Evolutionary conservation across 1,284 basidiomycete species (phyloP), one percentile per base, ranked within the genome.

Genomic region (Waitea zeae): DNA sequence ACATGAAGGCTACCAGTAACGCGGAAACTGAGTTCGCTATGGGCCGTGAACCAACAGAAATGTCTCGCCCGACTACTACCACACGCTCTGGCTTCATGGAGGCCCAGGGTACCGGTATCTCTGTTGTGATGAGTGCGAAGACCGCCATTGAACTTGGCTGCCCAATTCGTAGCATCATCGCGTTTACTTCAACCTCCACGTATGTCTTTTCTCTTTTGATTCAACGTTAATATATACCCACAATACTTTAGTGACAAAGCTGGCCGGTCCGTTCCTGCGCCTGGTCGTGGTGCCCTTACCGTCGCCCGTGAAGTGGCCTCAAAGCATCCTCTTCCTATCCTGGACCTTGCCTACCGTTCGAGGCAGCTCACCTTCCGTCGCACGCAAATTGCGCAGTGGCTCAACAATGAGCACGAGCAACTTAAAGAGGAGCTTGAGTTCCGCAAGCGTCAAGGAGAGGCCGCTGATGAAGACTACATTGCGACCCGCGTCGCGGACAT

Each of bases 1-100:
- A 97, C 67, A 98, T 98, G 95, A 95, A 96, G 60, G 95, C 95
- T 4, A 98, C 95, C 5, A 90, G 84, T 57, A 96, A 93, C 51
- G 81, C 90, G 4, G 86, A 92, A 55, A 86, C 87, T 26, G 95
- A 98, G 58, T 83, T 96, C 49, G 92, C 92, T 6, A 95, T 95
- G 74, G 95, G 95, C 42, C 89, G 95, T 46, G 93, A 98, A 57
- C 93, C 93, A 18, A 87, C 82, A 30, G 93, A 98, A 57, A 93
- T 97, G 83, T 98, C 93, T 36, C 82, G 93, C 41, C 95, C 95
- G 17, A 84, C 92, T 27, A 97, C 93, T 4, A 87, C 82, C 17
- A 97, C 90, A 45, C 86, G 95, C 51, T 70, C 89, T 49, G 90
- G 92, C 43, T 93, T 93, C 61, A 92, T 98, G 93, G 93, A 98